These are phyloP conservation scores for Malus orientalis DNA, from an alignment of 306 rosid genomes.

Conservation along the genomic window DNA sequence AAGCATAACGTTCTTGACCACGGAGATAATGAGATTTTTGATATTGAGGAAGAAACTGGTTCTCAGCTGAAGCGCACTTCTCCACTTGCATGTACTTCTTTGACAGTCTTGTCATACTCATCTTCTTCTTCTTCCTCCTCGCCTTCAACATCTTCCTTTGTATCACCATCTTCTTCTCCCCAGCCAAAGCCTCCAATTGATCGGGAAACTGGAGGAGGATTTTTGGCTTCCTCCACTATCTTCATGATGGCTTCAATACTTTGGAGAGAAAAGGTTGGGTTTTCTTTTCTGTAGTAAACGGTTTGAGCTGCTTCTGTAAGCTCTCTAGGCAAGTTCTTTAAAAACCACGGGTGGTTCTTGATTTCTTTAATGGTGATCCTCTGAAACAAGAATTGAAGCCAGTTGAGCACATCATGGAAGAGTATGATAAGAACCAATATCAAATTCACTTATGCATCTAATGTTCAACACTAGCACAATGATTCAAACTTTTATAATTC, in stretches of 20 bases:
- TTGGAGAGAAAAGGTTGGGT: constrained; percentile 74
- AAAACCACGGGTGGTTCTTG: constrained; percentile 77
- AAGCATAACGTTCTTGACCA: constrained; percentile 23
- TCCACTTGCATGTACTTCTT: constrained; percentile 70
- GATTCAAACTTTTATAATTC: background rate
- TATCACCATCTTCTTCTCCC: constrained; percentile 62
- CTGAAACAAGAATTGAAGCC: constrained; percentile 34
- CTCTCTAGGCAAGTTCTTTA: constrained; percentile 80
- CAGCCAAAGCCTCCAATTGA: constrained; percentile 61
- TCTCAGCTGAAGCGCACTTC: constrained; percentile 42
- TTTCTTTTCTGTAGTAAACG: constrained; percentile 59
- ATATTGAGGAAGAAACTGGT: background rate
- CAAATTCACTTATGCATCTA: background rate
- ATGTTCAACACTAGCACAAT: background rate
- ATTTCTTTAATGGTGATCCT: constrained; percentile 72
- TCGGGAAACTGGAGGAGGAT: constrained; percentile 44
- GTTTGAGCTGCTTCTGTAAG: constrained; percentile 71
- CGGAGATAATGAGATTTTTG: constrained; percentile 20
- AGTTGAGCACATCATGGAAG: constrained; percentile 7
- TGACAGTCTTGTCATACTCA: constrained; percentile 65
- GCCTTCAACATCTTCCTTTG: constrained; percentile 26
- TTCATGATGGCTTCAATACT: constrained; percentile 60
- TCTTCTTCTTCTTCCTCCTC: constrained; percentile 39
- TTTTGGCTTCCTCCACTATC: constrained; percentile 71
- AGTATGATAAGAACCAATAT: background rate